A percentile compares a stretch with the other conserved stretches of the same genome.
These are phyloP conservation scores for Glonium stellatum DNA, from an alignment of 495 filamentous ascomycete genomes.

Conservation along the genomic window DNA sequence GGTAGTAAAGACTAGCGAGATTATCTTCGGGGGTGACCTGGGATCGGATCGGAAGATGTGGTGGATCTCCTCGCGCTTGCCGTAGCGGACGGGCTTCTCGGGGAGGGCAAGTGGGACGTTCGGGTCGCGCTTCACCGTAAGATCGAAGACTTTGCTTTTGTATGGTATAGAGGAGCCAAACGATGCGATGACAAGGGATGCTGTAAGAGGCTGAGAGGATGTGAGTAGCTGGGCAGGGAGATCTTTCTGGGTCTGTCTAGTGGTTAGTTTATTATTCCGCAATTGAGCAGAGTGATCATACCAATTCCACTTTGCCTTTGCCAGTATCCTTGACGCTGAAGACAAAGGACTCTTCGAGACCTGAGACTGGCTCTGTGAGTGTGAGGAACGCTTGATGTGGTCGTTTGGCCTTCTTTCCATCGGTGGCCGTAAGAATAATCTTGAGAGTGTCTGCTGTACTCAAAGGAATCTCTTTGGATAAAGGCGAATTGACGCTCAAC, in stretches of 20 bases:
- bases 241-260: constrained; percentile 71
- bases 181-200: constrained; percentile 74
- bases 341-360: constrained; percentile 83
- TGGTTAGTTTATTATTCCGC: constrained; percentile 28
- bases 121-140: constrained; percentile 57
- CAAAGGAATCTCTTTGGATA: constrained; percentile 60
- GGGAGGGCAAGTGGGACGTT: constrained; percentile 51
- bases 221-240: constrained; percentile 76
- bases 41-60: constrained; percentile 83
- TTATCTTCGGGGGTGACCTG: constrained; percentile 70
- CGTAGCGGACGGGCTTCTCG: constrained; percentile 67
- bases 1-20: constrained; percentile 69
- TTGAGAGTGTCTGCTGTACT: constrained; percentile 68
- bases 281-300: constrained; percentile 41
- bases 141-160: constrained; percentile 57
- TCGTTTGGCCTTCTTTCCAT: constrained; percentile 67
- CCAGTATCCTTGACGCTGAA: constrained; percentile 80
- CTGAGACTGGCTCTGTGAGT: constrained; percentile 62
- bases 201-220: constrained; percentile 58
- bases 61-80: constrained; percentile 74
- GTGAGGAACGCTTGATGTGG: constrained; percentile 92
- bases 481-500: constrained; percentile 53
- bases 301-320: constrained; percentile 75
- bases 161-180: constrained; percentile 70
- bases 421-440: constrained; percentile 69